A percentile compares a stretch with the other conserved stretches of the same genome.
Conservation (phyloP, 2,329 filamentous ascomycete species). For the Colletotrichum coccodes region DNA sequence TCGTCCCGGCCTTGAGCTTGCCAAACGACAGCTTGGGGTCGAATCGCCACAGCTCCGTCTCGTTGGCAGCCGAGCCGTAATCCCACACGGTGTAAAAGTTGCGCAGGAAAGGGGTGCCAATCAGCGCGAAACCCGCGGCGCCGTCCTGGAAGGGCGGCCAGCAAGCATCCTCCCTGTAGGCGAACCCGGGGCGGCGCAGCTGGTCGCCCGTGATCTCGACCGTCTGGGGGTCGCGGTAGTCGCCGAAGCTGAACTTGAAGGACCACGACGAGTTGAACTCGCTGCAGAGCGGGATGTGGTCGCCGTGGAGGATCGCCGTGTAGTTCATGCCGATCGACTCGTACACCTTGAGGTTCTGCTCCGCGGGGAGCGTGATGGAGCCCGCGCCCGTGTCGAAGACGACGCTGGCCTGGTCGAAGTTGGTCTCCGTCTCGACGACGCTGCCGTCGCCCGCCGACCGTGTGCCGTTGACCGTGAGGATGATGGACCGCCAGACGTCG, state of each 20-base stretch:
- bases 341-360: constrained; percentile 41
- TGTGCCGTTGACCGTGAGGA: constrained; percentile 34
- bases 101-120: constrained; percentile 41
- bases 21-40: constrained; percentile 37
- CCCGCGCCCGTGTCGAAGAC: constrained; percentile 47
- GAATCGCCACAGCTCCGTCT: not conserved
- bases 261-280: constrained; percentile 50
- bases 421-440: not conserved
- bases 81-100: constrained; percentile 48
- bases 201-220: constrained; percentile 45
- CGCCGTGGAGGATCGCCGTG: constrained; percentile 39
- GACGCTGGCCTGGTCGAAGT: constrained; percentile 21
- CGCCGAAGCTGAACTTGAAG: constrained; percentile 39
- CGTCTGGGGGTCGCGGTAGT: constrained; percentile 4
- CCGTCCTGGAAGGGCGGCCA: constrained; percentile 46
- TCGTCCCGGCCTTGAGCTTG: constrained; percentile 34
- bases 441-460: constrained; percentile 8
- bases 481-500: constrained; percentile 44
- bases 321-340: constrained; percentile 47
- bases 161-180: constrained; percentile 44
- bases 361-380: constrained; percentile 38
- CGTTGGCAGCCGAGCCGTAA: constrained; percentile 37
- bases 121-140: constrained; percentile 38
- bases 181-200: constrained; percentile 44
- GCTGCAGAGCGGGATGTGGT: constrained; percentile 44